Evolutionary conservation across 192 early-diverging fungal species (phyloP).

Genomic region (Podochytrium sp.): DNA sequence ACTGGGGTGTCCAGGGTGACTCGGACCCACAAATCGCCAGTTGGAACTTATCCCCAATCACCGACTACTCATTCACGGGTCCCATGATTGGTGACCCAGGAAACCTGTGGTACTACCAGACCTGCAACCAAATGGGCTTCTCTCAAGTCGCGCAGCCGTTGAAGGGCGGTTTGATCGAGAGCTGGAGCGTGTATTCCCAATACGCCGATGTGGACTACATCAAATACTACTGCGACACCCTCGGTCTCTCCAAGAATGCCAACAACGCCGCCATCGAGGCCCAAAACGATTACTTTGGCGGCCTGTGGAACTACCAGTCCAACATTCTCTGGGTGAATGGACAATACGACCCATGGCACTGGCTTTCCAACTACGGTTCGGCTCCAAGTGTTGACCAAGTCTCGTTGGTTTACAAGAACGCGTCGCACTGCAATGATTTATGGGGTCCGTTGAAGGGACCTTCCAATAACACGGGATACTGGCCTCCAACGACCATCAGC

Average conservation of each 20-base stretch:
- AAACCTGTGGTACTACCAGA: conserved; percentile 13
- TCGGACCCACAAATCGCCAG: not conserved
- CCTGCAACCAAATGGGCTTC: conserved; percentile 25
- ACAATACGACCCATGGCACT: conserved; percentile 20
- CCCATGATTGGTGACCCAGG: not conserved
- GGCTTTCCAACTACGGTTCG: conserved; percentile 12
- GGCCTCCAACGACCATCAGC: too few relatives aligned
- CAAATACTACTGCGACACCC: not conserved
- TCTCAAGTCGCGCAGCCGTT: conserved; percentile 1
- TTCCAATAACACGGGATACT: too few relatives aligned
- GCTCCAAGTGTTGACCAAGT: conserved; percentile 1
- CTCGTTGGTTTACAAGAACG: conserved; percentile 11
- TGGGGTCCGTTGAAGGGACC: too few relatives aligned
- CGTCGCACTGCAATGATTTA: conserved; percentile 20
- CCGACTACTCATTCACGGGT: not conserved
- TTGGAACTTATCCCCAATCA: not conserved
- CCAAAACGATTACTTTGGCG: not conserved
- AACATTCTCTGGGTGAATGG: conserved; percentile 21
- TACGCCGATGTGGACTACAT: not conserved
- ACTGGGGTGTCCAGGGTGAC: not conserved
- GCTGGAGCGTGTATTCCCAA: conserved; percentile 15
- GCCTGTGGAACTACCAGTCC: not conserved
- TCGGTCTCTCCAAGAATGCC: not conserved
- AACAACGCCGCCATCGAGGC: not conserved
- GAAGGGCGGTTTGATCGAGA: not conserved